Conservation (phyloP, 2,329 filamentous ascomycete genomes). For the Elsinoe australis region DNA sequence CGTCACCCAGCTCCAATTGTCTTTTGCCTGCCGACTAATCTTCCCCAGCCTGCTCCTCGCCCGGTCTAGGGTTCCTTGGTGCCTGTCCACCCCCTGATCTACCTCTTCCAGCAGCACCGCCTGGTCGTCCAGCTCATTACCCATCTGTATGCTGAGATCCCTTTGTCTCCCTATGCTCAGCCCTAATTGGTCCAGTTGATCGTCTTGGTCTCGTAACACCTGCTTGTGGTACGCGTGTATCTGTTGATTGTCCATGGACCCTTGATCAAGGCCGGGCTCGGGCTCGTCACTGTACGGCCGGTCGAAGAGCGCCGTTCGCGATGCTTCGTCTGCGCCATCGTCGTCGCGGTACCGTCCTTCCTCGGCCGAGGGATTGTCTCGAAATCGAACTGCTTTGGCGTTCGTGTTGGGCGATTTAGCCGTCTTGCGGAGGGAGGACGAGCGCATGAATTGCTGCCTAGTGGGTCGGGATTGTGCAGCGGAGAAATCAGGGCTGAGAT, state of each 20-base stretch:
- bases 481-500: slow-evolving; percentile 56
- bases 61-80: slow-evolving; percentile 66
- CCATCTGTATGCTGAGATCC: slow-evolving; percentile 90
- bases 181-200: slow-evolving; percentile 83
- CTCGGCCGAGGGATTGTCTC: slow-evolving; percentile 47
- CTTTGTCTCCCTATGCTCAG: slow-evolving; percentile 80
- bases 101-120: slow-evolving; percentile 83
- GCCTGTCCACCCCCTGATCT: slow-evolving; percentile 72
- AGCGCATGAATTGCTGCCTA: slow-evolving; percentile 30
- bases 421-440: slow-evolving; percentile 31
- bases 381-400: slow-evolving; percentile 82
- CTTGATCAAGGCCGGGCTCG: slow-evolving; percentile 44
- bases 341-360: slow-evolving; percentile 39
- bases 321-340: slow-evolving; percentile 40
- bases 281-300: slow-evolving; percentile 62
- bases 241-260: slow-evolving; percentile 66
- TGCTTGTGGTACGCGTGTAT: slow-evolving; percentile 77
- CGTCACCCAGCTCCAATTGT: slow-evolving; percentile 84
- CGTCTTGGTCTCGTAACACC: slow-evolving; percentile 82
- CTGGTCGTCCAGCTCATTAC: slow-evolving; percentile 88
- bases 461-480: slow-evolving; percentile 45
- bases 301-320: slow-evolving; percentile 52
- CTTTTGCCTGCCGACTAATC: slow-evolving; percentile 65
- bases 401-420: slow-evolving; percentile 41
- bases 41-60: slow-evolving; percentile 64